A percentile compares a stretch with the other conserved stretches of the same genome.
Conservation (phyloP, 2,329 filamentous ascomycete genomes). For the Pleomassaria siparia region DNA sequence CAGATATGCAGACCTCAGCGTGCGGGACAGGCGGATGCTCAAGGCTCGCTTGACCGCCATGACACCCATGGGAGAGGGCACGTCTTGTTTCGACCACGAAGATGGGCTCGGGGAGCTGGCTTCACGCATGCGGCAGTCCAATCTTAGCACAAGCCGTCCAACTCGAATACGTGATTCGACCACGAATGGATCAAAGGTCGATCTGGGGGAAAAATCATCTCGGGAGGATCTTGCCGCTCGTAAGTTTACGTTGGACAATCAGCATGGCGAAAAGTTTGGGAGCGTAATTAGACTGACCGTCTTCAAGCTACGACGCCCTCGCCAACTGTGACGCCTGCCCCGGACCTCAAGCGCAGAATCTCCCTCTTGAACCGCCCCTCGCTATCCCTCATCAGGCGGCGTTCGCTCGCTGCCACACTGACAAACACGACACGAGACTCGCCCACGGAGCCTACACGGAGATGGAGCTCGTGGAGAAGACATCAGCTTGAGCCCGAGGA, state of each 20-base stretch:
- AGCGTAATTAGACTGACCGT: no score
- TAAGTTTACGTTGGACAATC: no score
- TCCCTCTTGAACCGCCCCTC: constrained; percentile 26
- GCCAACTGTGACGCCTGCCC: constrained; percentile 17
- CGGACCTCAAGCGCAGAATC: constrained; percentile 20
- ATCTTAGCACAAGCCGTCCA: no score
- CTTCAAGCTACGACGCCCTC: constrained; percentile 28
- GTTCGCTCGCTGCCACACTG: constrained; percentile 44
- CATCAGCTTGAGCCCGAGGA: constrained; percentile 26
- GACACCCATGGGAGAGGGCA: constrained; percentile 28
- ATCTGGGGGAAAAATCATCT: constrained; percentile 45
- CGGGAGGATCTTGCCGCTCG: constrained; percentile 51
- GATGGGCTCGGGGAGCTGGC: constrained; percentile 22
- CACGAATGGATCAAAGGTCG: constrained; percentile 25
- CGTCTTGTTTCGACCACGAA: constrained; percentile 17
- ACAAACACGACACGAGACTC: constrained; percentile 42
- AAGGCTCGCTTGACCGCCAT: constrained; percentile 31
- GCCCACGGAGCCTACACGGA: constrained; percentile 35
- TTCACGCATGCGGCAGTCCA: constrained; percentile 24
- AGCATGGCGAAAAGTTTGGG: no score
- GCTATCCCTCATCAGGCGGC: constrained; percentile 38
- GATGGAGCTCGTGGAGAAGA: constrained; percentile 36
- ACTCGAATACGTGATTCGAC: constrained; percentile 23
- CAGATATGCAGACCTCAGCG: constrained; percentile 29
- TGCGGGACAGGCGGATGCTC: constrained; percentile 31